Evolutionary conservation across 2,329 filamentous ascomycete genomes (phyloP).

Genomic region (Nigrospora osmanthi): DNA sequence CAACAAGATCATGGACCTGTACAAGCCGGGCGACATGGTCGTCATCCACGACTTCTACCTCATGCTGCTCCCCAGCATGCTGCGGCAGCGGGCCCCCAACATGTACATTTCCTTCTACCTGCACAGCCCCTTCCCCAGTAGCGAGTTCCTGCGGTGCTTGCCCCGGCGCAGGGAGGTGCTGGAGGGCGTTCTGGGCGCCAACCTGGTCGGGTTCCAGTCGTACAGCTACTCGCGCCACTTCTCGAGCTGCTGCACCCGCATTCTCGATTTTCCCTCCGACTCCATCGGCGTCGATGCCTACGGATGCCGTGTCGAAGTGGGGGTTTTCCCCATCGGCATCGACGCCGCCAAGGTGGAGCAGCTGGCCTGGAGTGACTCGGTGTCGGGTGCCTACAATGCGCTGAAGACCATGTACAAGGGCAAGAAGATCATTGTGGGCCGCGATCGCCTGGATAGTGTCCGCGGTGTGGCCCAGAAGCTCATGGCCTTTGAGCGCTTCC

Average conservation of each 20-base stretch:
- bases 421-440: slow-evolving; percentile 91
- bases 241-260: slow-evolving; percentile 83
- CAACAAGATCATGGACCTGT: slow-evolving; percentile 77
- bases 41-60: slow-evolving; percentile 94
- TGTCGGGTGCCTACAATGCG: slow-evolving; percentile 63
- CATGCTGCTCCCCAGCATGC: slow-evolving; percentile 78
- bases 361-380: slow-evolving; percentile 62
- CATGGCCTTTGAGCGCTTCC: slow-evolving; percentile 86
- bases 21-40: slow-evolving; percentile 87
- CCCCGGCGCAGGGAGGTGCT: slow-evolving; percentile 84
- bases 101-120: slow-evolving; percentile 94
- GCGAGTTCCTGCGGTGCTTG: slow-evolving; percentile 87
- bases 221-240: slow-evolving; percentile 95
- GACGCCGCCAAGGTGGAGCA: slow-evolving; percentile 74
- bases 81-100: slow-evolving; percentile 77
- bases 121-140: slow-evolving; percentile 91
- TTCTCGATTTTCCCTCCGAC: slow-evolving; percentile 85
- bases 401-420: slow-evolving; percentile 74
- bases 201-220: slow-evolving; percentile 91
- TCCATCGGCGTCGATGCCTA: slow-evolving; percentile 81
- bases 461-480: slow-evolving; percentile 93
- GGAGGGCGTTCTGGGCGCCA: slow-evolving; percentile 82
- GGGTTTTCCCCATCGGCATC: slow-evolving; percentile 92
- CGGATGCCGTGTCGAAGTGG: slow-evolving; percentile 80
- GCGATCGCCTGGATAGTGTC: slow-evolving; percentile 88